Base-by-base conservation (phyloP, 2,329 filamentous ascomycete species). In the Berkeleyomyces rouxiae region DNA sequence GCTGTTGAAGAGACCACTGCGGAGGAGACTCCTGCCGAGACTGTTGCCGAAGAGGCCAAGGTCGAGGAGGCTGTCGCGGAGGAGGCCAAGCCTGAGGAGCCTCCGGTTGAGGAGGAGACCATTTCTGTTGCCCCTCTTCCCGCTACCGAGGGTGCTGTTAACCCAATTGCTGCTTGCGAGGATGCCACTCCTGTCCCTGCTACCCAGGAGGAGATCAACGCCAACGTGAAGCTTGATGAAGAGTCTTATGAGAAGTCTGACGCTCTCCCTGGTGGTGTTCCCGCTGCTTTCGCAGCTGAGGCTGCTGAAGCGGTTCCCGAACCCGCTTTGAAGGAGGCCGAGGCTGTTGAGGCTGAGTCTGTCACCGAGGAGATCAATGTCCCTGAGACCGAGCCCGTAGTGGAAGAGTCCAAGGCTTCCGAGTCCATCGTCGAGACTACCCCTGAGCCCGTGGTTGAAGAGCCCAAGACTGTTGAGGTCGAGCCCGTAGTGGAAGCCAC, bases 181-280 rank as follows among this genome's bases (percentile, higher is more conserved):
- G 90, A 90, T 68, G 88, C 95, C 76, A 83, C 85, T 72, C 81
- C 96, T 7, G 91, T 91, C 47, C 79, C 87, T 58, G 79, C 80
- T 36, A 84, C 83, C 58, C 73, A 79, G 60, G 87, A 88, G 72
- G 85, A 86, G 67, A 77, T 82, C 68, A 86, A 88, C 71, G 76
- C 77, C 65, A 85, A 90, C 59, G 81, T 96, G 70, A 82, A 85
- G 69, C 81, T 88, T 23, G 91, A 96, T 72, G 81, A 90, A 72
- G 88, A 84, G 68, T 92, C 89, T 1, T 97, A 96, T 73, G 86
- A 95, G 72, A 88, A 88, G 73, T 84, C 85, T 66, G 87, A 87
- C 69, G 80, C 84, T 63, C 73, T 84, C 49, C 78, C 79, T 59
- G 80, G 79, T 67, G 69, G 76, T 51, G 74, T 77, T 5, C 82